These are phyloP conservation scores for Apophysomyces ossiformis DNA, from an alignment of 371 early-diverging fungal species.

Conservation along the genomic window DNA sequence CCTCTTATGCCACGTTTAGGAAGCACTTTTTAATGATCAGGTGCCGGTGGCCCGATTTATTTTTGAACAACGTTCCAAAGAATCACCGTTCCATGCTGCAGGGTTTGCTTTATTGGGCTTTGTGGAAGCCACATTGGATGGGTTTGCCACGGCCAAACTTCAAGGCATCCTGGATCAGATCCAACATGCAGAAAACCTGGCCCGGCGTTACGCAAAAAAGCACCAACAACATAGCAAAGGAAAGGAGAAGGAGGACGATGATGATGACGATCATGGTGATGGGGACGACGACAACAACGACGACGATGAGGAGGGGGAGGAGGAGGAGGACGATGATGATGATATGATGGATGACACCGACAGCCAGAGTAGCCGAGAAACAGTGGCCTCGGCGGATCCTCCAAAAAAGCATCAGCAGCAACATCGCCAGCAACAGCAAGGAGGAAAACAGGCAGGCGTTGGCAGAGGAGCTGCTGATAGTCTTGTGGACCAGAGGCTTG, in stretches of 20 bases:
- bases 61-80: conserved; percentile 19
- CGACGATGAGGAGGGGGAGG: not conserved
- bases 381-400: no score
- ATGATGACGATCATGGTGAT: not conserved
- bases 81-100: conserved; percentile 38
- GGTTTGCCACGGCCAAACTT: conserved; percentile 20
- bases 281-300: not conserved
- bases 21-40: conserved; percentile 34
- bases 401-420: no score
- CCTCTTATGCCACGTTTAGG: conserved; percentile 15
- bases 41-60: conserved; percentile 26
- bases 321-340: not conserved
- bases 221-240: not conserved
- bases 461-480: no score
- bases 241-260: not conserved
- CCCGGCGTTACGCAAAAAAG: conserved; percentile 4
- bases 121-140: conserved; percentile 30
- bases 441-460: no score
- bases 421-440: no score
- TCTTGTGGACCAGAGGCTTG: not conserved
- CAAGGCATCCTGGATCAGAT: conserved; percentile 19
- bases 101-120: conserved; percentile 35
- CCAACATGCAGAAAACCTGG: conserved; percentile 13
- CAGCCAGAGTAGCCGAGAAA: no score
- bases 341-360: not conserved